phyloP scores from a whole-genome alignment of 2,329 filamentous ascomycete genomes.

The Sphaerulina populicola region DNA sequence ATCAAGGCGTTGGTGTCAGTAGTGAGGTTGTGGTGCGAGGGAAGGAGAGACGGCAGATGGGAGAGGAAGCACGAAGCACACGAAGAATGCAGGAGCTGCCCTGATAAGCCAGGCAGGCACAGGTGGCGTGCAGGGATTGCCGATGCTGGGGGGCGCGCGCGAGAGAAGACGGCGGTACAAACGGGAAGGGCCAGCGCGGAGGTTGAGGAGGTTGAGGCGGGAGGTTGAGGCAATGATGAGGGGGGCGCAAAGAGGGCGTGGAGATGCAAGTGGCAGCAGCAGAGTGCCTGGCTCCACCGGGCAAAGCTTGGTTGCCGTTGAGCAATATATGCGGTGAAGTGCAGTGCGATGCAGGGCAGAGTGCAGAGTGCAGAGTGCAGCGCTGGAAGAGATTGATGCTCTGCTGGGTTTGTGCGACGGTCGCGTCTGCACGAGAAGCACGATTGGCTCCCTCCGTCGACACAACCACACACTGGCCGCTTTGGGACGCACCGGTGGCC shows the following conservation, averaged over 20 bases:
- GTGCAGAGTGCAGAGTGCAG: neutral
- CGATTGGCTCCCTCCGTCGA: conserved; percentile 1
- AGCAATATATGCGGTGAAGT: neutral
- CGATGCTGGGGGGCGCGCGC: conserved; percentile 16
- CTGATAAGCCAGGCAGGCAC: conserved; percentile 6
- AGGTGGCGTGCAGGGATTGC: conserved; percentile 6
- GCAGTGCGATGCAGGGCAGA: too few relatives aligned
- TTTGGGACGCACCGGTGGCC: neutral
- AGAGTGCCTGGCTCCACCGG: conserved; percentile 5
- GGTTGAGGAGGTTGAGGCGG: neutral
- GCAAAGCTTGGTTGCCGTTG: conserved; percentile 19
- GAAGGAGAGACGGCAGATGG: neutral
- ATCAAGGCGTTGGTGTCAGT: conserved; percentile 11
- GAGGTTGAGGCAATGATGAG: neutral
- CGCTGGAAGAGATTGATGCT: neutral
- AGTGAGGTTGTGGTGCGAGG: neutral
- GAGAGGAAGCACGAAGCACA: neutral
- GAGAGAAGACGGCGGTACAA: conserved; percentile 13
- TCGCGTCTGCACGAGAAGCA: neutral
- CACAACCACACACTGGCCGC: neutral
- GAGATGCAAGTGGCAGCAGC: conserved; percentile 5
- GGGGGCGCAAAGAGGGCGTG: conserved; percentile 13
- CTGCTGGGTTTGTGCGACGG: conserved; percentile 6
- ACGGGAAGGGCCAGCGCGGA: neutral
- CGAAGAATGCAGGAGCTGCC: conserved; percentile 4